Evolutionary conservation across 2,329 filamentous ascomycete genomes (phyloP), one percentile per base, ranked within the genome.

Genomic region (Lasiodiplodia sp.): DNA sequence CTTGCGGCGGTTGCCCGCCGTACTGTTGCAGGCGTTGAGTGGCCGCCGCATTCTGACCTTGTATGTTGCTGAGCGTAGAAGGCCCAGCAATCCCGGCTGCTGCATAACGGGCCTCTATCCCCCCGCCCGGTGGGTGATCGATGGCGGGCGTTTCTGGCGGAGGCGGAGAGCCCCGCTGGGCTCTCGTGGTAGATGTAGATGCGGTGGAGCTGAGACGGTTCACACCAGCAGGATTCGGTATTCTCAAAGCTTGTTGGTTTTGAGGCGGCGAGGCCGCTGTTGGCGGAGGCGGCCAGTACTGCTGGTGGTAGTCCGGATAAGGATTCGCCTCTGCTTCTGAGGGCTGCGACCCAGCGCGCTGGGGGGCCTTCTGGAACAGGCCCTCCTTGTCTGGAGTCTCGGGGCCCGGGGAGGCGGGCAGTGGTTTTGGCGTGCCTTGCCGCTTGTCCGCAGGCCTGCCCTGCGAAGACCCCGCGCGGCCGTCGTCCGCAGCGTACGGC

Each of bases 121-220:
- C 93, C 51, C 92, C 93, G 66, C 89, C 89, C 2, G 91, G 88
- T n/a, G 89, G 85, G 66, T 91, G 92, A 14, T 68, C 67, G 51
- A 91, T 92, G 37, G 91, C 87, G 38, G 96, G 93, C 0, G 96
- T 98, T 78, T 98, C 95, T 10, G 96, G 96, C 1, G 96, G 96
- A 4, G 96, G 95, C 5, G 96, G 96, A 34, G 95, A 98, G 53
- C 96, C 96, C 73, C 96, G 88, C 76, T 92, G 94, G 23, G 96
- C 96, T 72, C 92, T 89, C 2, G 95, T 97, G 0, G 96, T 99
- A 2, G 94, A 97, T 14, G 90, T 97, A 0, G 96, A 98, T 16
- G 95, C 94, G 8, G 93, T 97, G 2, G 95, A 97, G 74, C 86
- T 88, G 71, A 91, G 82, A 38, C 89, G 84, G 73, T 89, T 89